These are phyloP conservation scores for Pisolithus albus DNA, from an alignment of 768 basidiomycete species.

Conservation along the genomic window DNA sequence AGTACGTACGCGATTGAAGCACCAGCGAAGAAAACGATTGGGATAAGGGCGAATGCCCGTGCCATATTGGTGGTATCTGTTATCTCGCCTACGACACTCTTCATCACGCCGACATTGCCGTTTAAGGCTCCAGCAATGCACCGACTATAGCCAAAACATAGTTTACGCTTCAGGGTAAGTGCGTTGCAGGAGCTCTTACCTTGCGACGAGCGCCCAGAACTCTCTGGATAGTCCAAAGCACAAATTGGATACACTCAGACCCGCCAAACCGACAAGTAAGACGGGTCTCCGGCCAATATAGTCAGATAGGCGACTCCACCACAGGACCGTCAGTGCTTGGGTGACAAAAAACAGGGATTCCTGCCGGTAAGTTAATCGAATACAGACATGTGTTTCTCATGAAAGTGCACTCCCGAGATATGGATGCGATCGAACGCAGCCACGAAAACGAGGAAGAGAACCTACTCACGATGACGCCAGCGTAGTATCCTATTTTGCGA, in stretches of 20 bases:
- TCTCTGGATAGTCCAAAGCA: conserved; percentile 68
- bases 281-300: conserved; percentile 50
- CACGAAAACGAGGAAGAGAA: too few relatives aligned
- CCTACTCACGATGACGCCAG: conserved; percentile 46
- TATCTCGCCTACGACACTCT: conserved; percentile 61
- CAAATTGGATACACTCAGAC: conserved; percentile 54
- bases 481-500: conserved; percentile 62
- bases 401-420: too few relatives aligned
- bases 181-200: conserved; percentile 16
- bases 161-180: neutral
- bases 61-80: conserved; percentile 36
- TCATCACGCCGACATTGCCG: conserved; percentile 52
- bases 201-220: conserved; percentile 56
- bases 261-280: too few relatives aligned
- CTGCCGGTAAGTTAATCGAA: conserved; percentile 9
- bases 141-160: conserved; percentile 18
- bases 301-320: conserved; percentile 73
- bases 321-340: conserved; percentile 60
- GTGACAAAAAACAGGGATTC: conserved; percentile 14
- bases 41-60: conserved; percentile 27
- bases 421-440: too few relatives aligned
- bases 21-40: conserved; percentile 24
- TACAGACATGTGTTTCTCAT: neutral
- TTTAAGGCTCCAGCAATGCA: conserved; percentile 32
- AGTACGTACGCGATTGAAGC: conserved; percentile 24